phyloP scores from a whole-genome alignment of 2,329 filamentous ascomycete genomes.

The Pseudogymnoascus sp. region DNA sequence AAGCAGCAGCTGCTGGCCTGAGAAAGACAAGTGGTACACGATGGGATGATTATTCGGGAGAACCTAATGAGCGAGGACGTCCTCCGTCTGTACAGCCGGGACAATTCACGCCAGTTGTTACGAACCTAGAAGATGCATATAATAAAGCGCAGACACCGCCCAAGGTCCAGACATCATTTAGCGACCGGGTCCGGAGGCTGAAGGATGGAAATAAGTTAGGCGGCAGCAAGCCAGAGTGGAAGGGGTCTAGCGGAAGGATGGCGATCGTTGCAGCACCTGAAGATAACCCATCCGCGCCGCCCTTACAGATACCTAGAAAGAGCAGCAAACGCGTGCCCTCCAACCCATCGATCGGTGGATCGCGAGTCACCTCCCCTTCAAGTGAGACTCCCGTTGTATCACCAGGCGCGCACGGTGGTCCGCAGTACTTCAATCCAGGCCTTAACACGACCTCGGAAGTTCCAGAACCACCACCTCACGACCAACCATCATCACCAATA shows the following conservation, averaged over 20 bases:
- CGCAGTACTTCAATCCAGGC: slow-evolving; percentile 13
- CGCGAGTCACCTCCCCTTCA: slow-evolving; percentile 19
- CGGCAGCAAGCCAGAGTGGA: slow-evolving; percentile 54
- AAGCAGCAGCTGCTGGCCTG: slow-evolving; percentile 18
- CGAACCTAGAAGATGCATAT: slow-evolving; percentile 23
- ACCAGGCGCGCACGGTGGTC: slow-evolving; percentile 14
- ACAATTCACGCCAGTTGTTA: slow-evolving; percentile 33
- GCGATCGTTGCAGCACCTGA: slow-evolving; percentile 57
- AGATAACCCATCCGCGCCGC: slow-evolving; percentile 50
- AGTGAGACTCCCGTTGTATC: slow-evolving; percentile 25
- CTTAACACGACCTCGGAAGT: slow-evolving; percentile 14
- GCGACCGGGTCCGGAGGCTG: slow-evolving; percentile 40
- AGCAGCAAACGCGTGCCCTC: slow-evolving; percentile 34
- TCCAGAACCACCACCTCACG: slow-evolving; percentile 9
- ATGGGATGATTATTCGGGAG: slow-evolving; percentile 62
- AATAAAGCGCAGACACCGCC: slow-evolving; percentile 25
- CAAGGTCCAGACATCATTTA: slow-evolving; percentile 33
- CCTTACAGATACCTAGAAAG: slow-evolving; percentile 49
- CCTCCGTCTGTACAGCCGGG: slow-evolving; percentile 51
- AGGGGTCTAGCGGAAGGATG: slow-evolving; percentile 63
- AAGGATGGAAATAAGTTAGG: slow-evolving; percentile 25
- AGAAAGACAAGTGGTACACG: slow-evolving; percentile 26
- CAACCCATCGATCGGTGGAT: slow-evolving; percentile 14
- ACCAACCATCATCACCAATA: background rate
- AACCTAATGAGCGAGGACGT: slow-evolving; percentile 51